phyloP scores from a whole-genome alignment of 345 rosid species.

The Eucalyptus shirleyi region DNA sequence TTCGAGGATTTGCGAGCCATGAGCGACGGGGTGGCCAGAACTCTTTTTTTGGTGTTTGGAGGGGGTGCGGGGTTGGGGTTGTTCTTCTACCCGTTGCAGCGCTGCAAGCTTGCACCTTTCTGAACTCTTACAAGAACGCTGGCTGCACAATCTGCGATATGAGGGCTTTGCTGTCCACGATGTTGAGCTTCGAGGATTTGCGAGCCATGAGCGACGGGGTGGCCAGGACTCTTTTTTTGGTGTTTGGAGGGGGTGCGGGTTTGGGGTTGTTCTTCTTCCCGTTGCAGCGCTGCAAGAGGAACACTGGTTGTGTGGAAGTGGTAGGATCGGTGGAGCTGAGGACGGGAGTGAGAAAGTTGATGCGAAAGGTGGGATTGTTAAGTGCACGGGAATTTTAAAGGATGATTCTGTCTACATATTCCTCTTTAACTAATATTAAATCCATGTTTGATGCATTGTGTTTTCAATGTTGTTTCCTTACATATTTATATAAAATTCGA shows the following conservation, averaged over 20 bases:
- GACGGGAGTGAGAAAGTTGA: conserved; percentile 4
- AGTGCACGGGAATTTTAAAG: neutral
- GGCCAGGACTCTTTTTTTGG: conserved; percentile 16
- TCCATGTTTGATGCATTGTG: too few relatives aligned
- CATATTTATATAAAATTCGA: too few relatives aligned
- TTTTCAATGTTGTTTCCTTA: too few relatives aligned
- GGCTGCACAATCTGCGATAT: conserved; percentile 50
- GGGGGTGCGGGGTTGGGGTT: conserved; percentile 14
- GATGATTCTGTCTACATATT: too few relatives aligned
- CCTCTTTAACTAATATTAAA: too few relatives aligned
- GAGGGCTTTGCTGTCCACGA: conserved; percentile 24
- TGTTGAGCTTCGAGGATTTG: conserved; percentile 1
- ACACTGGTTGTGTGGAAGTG: conserved; percentile 7
- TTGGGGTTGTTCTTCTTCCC: conserved; percentile 15
- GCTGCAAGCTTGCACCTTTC: conserved; percentile 70
- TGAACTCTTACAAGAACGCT: conserved; percentile 55
- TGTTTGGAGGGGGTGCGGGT: conserved; percentile 12
- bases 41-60: neutral
- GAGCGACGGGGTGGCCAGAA: conserved; percentile 3
- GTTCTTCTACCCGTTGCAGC: conserved; percentile 36
- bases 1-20: too few relatives aligned
- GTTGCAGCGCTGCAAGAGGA: conserved; percentile 50
- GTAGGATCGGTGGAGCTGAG: conserved; percentile 10
- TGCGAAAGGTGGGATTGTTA: neutral
- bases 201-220: neutral